A percentile compares a stretch with the other conserved stretches of the same genome.
Evolutionary conservation across 1,139 yeast genomes (phyloP).

Genomic region (Torulaspora pretoriensis): DNA sequence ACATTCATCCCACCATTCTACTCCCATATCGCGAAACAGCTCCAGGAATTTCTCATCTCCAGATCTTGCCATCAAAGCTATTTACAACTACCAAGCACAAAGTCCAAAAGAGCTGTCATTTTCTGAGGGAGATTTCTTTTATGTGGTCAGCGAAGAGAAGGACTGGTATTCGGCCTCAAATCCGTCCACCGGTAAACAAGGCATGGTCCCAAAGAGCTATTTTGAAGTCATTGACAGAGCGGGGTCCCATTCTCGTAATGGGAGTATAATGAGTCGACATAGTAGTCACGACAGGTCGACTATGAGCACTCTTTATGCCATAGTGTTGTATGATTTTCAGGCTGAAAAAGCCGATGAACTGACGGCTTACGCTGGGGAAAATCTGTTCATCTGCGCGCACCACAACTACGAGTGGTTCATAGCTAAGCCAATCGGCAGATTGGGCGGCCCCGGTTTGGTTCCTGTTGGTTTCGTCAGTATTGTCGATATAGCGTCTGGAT

Average conservation of each 20-base stretch:
- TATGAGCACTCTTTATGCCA: constrained; percentile 51
- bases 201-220: constrained; percentile 82
- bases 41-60: constrained; percentile 42
- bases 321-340: constrained; percentile 72
- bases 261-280: constrained; percentile 15
- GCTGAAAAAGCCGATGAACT: constrained; percentile 91
- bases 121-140: constrained; percentile 80
- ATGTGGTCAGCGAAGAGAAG: constrained; percentile 62
- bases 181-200: constrained; percentile 71
- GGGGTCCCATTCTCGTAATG: constrained; percentile 27
- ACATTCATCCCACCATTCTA: constrained; percentile 16
- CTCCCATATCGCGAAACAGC: constrained; percentile 11
- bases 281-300: constrained; percentile 23
- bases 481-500: constrained; percentile 66
- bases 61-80: constrained; percentile 78
- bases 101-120: constrained; percentile 81
- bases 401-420: constrained; percentile 97
- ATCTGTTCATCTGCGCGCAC: constrained; percentile 89
- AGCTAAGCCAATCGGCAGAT: constrained; percentile 89
- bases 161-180: constrained; percentile 87
- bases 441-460: constrained; percentile 96
- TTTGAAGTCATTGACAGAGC: constrained; percentile 73
- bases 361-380: constrained; percentile 79
- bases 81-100: constrained; percentile 72
- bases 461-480: constrained; percentile 88